Percentiles rank a stretch among this genome's conserved stretches.
Conservation (phyloP, 371 early-diverging fungal genomes). For the Mortierella sp. region DNA sequence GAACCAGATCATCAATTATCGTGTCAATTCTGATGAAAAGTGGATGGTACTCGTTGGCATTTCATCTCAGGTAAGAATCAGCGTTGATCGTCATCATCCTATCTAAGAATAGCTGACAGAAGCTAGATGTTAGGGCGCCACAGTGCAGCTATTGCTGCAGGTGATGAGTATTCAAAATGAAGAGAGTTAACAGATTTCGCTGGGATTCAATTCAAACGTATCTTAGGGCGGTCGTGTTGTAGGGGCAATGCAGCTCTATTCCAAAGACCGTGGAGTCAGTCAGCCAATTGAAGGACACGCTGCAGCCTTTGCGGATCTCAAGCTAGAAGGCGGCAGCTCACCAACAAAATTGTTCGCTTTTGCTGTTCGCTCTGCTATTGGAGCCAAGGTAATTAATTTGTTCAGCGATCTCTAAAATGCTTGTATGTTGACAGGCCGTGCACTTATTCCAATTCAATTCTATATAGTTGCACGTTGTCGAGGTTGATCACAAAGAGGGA, state of each 20-base stretch:
- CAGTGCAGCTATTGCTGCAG: neutral
- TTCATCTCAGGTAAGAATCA: conserved; percentile 76
- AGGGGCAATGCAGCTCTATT: conserved; percentile 96
- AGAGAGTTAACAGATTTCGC: neutral
- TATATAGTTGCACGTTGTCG: conserved; percentile 94
- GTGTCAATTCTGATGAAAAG: conserved; percentile 88
- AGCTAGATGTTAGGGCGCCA: neutral
- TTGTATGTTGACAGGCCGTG: neutral
- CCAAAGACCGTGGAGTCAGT: conserved; percentile 91
- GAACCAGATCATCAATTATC: conserved; percentile 96
- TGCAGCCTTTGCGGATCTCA: conserved; percentile 93
- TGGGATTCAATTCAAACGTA: neutral
- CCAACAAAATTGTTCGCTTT: conserved; percentile 94
- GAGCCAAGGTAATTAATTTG: conserved; percentile 79
- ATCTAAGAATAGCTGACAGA: too few relatives aligned
- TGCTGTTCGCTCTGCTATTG: conserved; percentile 85
- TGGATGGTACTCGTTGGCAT: conserved; percentile 97
- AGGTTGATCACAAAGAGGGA: conserved; percentile 95
- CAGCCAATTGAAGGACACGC: conserved; percentile 98
- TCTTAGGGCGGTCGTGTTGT: conserved; percentile 86
- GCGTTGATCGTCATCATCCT: neutral
- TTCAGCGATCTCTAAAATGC: neutral
- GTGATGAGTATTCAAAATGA: neutral
- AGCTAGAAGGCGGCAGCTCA: conserved; percentile 79
- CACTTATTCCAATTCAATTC: neutral